Evolutionary conservation across 148 eudicot genomes (phyloP).

Genomic region (Fagopyrum esculentum): DNA sequence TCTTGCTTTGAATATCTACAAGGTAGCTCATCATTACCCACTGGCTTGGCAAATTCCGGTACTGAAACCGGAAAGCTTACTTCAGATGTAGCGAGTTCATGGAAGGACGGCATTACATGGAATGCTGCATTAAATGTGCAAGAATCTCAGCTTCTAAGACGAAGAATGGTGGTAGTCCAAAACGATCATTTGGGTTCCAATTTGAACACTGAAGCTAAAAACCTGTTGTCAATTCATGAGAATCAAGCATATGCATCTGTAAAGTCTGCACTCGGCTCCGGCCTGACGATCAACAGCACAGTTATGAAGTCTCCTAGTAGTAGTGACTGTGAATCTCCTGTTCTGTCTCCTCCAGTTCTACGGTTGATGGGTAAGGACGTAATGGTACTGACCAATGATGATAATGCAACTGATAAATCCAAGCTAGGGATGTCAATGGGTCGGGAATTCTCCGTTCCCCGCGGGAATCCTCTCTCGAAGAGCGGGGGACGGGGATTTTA

Average conservation of each 20-base stretch:
- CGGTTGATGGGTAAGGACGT: constrained; percentile 90
- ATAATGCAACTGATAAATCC: constrained; percentile 19
- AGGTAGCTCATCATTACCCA: constrained; percentile 48
- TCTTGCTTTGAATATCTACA: constrained; percentile 51
- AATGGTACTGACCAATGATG: constrained; percentile 60
- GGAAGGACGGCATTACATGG: constrained; percentile 35
- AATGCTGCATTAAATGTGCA: constrained; percentile 28
- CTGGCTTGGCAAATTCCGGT: constrained; percentile 28
- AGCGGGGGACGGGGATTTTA: too few relatives aligned
- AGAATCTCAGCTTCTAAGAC: constrained; percentile 36
- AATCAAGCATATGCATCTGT: constrained; percentile 16
- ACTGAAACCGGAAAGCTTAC: constrained; percentile 20
- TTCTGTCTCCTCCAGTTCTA: constrained; percentile 54
- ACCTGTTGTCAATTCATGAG: constrained; percentile 12
- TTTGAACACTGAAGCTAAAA: constrained; percentile 13
- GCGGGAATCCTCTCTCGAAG: too few relatives aligned
- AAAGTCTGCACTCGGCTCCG: background rate
- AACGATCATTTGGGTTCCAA: constrained; percentile 18
- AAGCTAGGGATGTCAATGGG: too few relatives aligned
- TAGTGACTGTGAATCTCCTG: constrained; percentile 37
- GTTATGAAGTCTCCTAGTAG: background rate
- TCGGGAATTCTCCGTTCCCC: too few relatives aligned
- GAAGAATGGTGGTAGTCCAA: constrained; percentile 20
- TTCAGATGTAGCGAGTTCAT: constrained; percentile 20
- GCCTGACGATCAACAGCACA: background rate